phyloP scores from a whole-genome alignment of 331 rosid genomes.

The Malus hybrid region DNA sequence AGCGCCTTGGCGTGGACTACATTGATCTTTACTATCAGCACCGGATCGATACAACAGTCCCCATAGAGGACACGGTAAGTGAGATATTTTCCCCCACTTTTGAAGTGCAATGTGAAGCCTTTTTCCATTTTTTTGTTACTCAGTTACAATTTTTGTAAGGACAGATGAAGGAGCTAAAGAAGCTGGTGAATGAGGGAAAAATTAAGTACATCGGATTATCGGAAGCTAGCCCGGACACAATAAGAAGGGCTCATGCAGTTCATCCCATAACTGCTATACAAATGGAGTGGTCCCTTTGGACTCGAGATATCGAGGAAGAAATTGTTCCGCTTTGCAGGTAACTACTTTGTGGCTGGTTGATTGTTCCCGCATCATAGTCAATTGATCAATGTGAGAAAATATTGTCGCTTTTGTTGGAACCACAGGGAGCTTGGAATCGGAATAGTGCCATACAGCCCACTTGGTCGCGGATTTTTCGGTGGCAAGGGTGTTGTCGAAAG shows the following conservation, averaged over 20 bases:
- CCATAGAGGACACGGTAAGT: constrained; percentile 45
- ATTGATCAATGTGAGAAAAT: background rate
- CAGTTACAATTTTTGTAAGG: background rate
- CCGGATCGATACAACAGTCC: constrained; percentile 31
- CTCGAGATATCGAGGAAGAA: constrained; percentile 28
- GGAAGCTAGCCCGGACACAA: constrained; percentile 44
- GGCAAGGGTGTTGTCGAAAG: constrained; percentile 18
- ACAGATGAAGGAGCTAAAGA: constrained; percentile 48
- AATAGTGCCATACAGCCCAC: constrained; percentile 24
- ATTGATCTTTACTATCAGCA: constrained; percentile 64
- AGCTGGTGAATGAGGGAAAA: constrained; percentile 40
- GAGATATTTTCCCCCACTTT: background rate
- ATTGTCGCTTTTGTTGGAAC: background rate
- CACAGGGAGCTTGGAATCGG: constrained; percentile 35
- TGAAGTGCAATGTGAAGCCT: background rate
- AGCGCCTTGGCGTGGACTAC: constrained; percentile 53
- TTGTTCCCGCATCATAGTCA: too few species aligned
- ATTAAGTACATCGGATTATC: constrained; percentile 40
- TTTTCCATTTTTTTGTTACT: background rate
- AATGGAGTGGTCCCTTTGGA: constrained; percentile 52
- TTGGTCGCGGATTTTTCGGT: constrained; percentile 19
- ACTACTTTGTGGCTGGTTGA: background rate
- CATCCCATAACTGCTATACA: constrained; percentile 46
- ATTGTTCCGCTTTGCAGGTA: constrained; percentile 36
- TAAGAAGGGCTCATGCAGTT: constrained; percentile 47